Base-by-base conservation (phyloP, 768 basidiomycete species). In the Mycena pura region DNA sequence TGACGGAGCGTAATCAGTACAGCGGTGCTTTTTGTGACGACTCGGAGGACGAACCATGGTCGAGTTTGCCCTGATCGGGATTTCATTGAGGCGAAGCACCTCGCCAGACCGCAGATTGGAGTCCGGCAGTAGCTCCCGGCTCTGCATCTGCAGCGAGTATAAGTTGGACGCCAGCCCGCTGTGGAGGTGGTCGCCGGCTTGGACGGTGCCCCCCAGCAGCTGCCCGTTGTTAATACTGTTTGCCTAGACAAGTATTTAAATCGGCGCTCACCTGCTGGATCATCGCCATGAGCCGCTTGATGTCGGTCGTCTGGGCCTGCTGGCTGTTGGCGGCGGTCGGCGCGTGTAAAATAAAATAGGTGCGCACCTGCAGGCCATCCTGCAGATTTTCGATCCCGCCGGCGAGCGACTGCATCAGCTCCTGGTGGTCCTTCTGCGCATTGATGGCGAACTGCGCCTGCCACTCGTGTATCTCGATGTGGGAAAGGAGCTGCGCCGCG, bases 61-160 rank as follows among this genome's bases (percentile, higher is more conserved):
- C 13, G 79, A 77, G 7, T 79, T 83, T 27, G 83, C 84, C 38
- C 79, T 79, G 47, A 84, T 78, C 9, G 86, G 84, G 51, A 80
- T 79, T 22, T 78, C 72, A 15, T 82, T 80, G 28, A 83, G 70
- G 56, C 83, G 76, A 17, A 72, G 72, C 10, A 86, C 85, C 70
- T 87, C 86, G 6, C 84, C 84, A 6, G 79, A 78, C 51, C 77
- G 73, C 28, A 87, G 77, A 60, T 86, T 72, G 59, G 82, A 76
- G 28, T 84, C 76, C 0, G 83, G 84, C 48, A 86, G 76, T 21
- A 87, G 73, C 46, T 77, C 74, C 1, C 77, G 75, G 14, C 82
- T 79, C n/a, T 74, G 68, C n/a, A 74, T 70, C 60, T 85, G 83
- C n/a, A 86, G 69, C 21, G 78, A 71, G 62, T 82, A 86, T 27